These are phyloP conservation scores for Saccharomyces jurei DNA, from an alignment of 805 yeast genomes.

Conservation along the genomic window DNA sequence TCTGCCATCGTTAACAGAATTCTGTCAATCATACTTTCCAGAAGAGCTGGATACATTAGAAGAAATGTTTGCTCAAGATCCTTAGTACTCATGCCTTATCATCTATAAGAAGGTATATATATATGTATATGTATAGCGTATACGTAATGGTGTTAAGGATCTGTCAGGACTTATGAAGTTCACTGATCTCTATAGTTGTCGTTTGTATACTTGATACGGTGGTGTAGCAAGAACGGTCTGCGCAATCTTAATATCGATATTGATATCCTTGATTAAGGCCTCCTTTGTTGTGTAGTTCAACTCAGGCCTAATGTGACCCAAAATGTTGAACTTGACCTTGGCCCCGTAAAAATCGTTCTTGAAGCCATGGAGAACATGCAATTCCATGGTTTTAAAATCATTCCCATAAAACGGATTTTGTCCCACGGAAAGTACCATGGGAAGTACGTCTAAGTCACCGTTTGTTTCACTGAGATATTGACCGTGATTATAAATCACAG, in stretches of 20 bases:
- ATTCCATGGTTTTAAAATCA: conserved; percentile 71
- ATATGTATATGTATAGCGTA: background rate
- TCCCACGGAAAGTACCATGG: conserved; percentile 94
- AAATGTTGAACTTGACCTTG: conserved; percentile 50
- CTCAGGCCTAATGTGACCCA: conserved; percentile 91
- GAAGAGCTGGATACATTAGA: conserved; percentile 22
- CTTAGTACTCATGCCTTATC: background rate
- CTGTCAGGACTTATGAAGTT: too few relatives aligned
- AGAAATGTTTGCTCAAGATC: conserved; percentile 4
- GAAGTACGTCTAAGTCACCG: conserved; percentile 43
- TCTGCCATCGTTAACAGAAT: conserved; percentile 5
- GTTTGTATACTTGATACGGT: conserved; percentile 5
- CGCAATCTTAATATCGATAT: conserved; percentile 70
- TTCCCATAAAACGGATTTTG: conserved; percentile 90
- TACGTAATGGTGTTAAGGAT: background rate
- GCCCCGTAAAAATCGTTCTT: conserved; percentile 74
- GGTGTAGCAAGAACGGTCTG: conserved; percentile 1
- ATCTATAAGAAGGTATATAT: background rate
- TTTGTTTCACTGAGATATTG: conserved; percentile 29
- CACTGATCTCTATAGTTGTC: background rate
- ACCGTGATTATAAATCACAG: conserved; percentile 59
- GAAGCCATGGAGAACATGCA: conserved; percentile 78
- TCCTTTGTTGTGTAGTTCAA: conserved; percentile 76
- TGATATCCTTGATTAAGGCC: conserved; percentile 77
- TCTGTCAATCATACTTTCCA: conserved; percentile 22